Base-by-base conservation (phyloP, 345 rosid genomes). In the Dovyalis caffra region DNA sequence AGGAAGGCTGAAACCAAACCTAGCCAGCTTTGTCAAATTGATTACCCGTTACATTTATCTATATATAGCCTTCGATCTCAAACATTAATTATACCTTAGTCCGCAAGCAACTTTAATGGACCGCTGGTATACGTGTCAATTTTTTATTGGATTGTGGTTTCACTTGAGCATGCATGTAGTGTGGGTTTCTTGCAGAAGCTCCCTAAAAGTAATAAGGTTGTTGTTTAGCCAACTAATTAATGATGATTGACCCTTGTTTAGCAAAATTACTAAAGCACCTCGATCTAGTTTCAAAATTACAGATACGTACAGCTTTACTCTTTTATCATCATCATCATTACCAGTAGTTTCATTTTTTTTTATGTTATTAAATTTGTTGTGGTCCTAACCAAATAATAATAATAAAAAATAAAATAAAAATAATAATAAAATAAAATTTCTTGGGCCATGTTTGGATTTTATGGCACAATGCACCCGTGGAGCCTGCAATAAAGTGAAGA, bases 221-320 rank as follows among this genome's bases (percentile, higher is more conserved):
- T 38, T 10, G 67, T 21, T 61, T 40, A 21, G 35, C 75, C 38
- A 61, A 38, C 67, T 61, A 61, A 61, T 60, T 37, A n/a, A 72
- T 29, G 58, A 40, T 72, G 20, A 61, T 38, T 51, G 20, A 51
- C 68, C 28, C 58, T 62, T 26, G 16, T 7, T 29, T 21, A 28
- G 1, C 2, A 16, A 34, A 70, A 35, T 70, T 43, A 43, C 18
- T 43, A 43, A 14, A 11, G 47, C 14, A 43, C 2, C 47, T n/a
- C n/a, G n/a, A n/a, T n/a, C n/a, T n/a, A n/a, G n/a, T n/a, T n/a
- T n/a, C n/a, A n/a, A n/a, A n/a, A n/a, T n/a, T 8, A n/a, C 25
- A n/a, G 3, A n/a, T 10, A 53, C 25, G 7, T 9, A 8, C 58
- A 53, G 26, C 23, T 53, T 1, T 1, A 18, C n/a, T n/a, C n/a